Evolutionary conservation across 2,329 filamentous ascomycete genomes (phyloP), one percentile per base, ranked within the genome.

Genomic region (Dothistroma septosporum): DNA sequence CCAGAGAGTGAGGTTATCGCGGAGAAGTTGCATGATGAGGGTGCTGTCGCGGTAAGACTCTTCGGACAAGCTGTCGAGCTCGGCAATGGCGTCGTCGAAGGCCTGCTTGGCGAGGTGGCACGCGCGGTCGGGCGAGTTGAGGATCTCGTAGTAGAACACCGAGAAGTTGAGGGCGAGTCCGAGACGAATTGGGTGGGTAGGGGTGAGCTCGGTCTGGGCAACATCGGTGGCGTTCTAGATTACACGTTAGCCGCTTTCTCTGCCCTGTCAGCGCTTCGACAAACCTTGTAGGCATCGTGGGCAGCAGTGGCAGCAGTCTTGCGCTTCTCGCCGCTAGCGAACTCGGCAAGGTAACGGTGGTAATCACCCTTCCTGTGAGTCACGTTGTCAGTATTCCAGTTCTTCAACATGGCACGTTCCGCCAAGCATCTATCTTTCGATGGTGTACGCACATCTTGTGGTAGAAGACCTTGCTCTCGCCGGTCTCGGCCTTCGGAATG

Each of bases 391-490:
- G 59, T 37, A 58, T 55, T 16, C 21, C 22, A 22, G 32, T 44
- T 55, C 47, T 7, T 28, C 12, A 48, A 33, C 33, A 33, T 22
- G 12, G n/a, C n/a, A 24, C 44, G 53, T 11, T 57, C 19, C 16
- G 16, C 22, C 47, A 19, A n/a, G 19, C 31, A 58, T 57, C 53
- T 19, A 16, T 19, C n/a, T 16, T 14, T 14, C 52, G 16, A 52
- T 48, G 8, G 33, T 52, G 33, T 33, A 84, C 90, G 73, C 83
- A 97, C 93, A 97, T 97, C 88, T 97, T 97, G 89, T 97, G 92
- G 85, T 97, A 97, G 82, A 97, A 97, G 77, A 97, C 93, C 88
- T 97, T 97, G 79, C 92, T 96, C 85, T 97, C 93, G 82, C 93
- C 93, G 70, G 91, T 89, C 81, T 94, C 89, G 76, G 93, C 93